These are phyloP conservation scores for Aureobasidium sp. DNA, from an alignment of 2,329 filamentous ascomycete species.

Conservation along the genomic window DNA sequence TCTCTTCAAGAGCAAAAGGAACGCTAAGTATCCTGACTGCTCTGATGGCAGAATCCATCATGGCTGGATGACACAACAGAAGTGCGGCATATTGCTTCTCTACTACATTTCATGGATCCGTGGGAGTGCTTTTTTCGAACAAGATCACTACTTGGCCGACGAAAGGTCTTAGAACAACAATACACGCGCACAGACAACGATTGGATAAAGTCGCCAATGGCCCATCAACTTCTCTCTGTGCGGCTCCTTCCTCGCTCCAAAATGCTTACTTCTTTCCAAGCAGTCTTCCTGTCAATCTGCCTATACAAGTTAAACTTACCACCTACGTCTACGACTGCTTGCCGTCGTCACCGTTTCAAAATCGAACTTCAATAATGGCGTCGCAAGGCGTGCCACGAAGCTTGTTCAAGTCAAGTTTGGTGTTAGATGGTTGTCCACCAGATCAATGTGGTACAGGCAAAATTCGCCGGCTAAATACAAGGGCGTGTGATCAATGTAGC, in stretches of 20 bases:
- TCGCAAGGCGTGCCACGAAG: constrained; percentile 8
- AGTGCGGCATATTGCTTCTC: neutral
- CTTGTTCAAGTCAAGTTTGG: constrained; percentile 1
- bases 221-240: neutral
- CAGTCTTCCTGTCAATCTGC: neutral
- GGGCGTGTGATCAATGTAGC: neutral
- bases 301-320: neutral
- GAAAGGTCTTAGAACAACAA: neutral
- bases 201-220: neutral
- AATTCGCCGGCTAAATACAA: constrained; percentile 6
- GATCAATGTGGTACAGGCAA: constrained; percentile 3
- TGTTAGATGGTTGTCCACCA: neutral
- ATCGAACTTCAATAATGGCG: neutral
- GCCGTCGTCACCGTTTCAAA: neutral
- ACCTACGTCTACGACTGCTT: constrained; percentile 3
- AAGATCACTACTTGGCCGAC: neutral
- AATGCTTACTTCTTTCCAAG: neutral
- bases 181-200: neutral
- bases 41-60: neutral
- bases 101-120: neutral
- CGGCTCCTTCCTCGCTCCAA: neutral
- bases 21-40: neutral
- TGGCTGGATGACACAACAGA: neutral
- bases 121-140: neutral
- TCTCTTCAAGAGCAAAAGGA: neutral